A percentile compares a stretch with the other conserved stretches of the same genome.
Conservation (phyloP, 2,329 filamentous ascomycete species). For the Rhynchosporium agropyri region DNA sequence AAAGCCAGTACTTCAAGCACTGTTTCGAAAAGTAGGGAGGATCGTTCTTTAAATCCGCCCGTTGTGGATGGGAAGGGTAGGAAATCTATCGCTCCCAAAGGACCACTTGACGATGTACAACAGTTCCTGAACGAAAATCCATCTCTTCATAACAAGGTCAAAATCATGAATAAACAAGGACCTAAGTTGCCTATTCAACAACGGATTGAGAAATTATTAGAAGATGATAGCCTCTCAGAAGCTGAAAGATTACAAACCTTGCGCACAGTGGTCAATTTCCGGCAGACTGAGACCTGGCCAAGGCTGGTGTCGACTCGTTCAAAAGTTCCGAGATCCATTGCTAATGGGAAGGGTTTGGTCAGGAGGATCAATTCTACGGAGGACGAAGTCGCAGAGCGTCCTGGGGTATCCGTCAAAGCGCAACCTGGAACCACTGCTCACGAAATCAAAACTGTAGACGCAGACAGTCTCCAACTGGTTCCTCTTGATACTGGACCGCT, state of each 20-base stretch:
- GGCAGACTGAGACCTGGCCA: neutral
- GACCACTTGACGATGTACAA: neutral
- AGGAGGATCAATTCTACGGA: neutral
- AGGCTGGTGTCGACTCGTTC: neutral
- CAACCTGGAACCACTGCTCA: slow-evolving; percentile 19
- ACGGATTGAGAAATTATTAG: neutral
- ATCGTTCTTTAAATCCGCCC: neutral
- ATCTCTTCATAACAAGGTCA: neutral
- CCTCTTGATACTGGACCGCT: slow-evolving; percentile 37
- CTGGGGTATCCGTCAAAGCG: neutral
- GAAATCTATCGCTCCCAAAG: neutral
- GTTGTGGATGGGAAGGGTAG: slow-evolving; percentile 4
- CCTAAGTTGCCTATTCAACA: neutral
- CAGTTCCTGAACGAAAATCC: slow-evolving; percentile 6
- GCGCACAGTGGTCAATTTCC: neutral
- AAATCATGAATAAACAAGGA: neutral
- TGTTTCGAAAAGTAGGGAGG: neutral
- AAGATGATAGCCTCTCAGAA: slow-evolving; percentile 1
- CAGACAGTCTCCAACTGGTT: slow-evolving; percentile 35
- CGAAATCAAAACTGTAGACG: slow-evolving; percentile 38
- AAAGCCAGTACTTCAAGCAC: neutral
- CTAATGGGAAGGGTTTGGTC: neutral
- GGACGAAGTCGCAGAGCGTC: too few species aligned
- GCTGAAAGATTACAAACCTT: neutral
- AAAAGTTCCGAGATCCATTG: neutral